phyloP scores from a whole-genome alignment of 2,329 filamentous ascomycete genomes.

The Epichloe hybrida region DNA sequence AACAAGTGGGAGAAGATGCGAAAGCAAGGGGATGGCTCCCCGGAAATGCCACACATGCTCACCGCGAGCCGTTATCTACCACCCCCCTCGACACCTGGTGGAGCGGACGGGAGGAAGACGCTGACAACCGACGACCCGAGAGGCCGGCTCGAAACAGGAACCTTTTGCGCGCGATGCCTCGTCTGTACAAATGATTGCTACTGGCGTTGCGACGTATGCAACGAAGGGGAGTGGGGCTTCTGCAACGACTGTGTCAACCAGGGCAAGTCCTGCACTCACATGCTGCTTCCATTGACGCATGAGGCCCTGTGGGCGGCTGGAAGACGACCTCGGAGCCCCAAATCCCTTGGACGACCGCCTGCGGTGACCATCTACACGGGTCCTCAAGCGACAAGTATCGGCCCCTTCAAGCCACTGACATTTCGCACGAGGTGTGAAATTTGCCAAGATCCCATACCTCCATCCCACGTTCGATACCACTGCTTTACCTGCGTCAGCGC shows the following conservation, averaged over 20 bases:
- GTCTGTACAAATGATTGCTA: slow-evolving; percentile 69
- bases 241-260: slow-evolving; percentile 80
- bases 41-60: slow-evolving; percentile 42
- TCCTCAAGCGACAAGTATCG: slow-evolving; percentile 30
- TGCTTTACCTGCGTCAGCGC: slow-evolving; percentile 58
- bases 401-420: slow-evolving; percentile 51
- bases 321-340: slow-evolving; percentile 27
- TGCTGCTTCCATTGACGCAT: slow-evolving; percentile 63
- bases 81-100: slow-evolving; percentile 34
- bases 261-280: slow-evolving; percentile 68
- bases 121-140: slow-evolving; percentile 55
- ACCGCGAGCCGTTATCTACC: slow-evolving; percentile 42
- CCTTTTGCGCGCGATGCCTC: slow-evolving; percentile 70
- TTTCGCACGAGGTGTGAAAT: slow-evolving; percentile 69
- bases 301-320: slow-evolving; percentile 24
- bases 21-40: slow-evolving; percentile 23
- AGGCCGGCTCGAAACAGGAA: slow-evolving; percentile 58
- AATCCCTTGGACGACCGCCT: slow-evolving; percentile 32
- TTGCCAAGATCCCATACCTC: slow-evolving; percentile 59
- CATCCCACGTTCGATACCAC: slow-evolving; percentile 59
- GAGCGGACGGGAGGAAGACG: slow-evolving; percentile 40
- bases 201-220: slow-evolving; percentile 80
- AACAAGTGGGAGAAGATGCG: slow-evolving; percentile 47
- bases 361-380: slow-evolving; percentile 36
- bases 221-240: slow-evolving; percentile 90